Evolutionary conservation across 2,329 filamentous ascomycete species (phyloP), one percentile per base, ranked within the genome.

Genomic region (Blumeria hordei): DNA sequence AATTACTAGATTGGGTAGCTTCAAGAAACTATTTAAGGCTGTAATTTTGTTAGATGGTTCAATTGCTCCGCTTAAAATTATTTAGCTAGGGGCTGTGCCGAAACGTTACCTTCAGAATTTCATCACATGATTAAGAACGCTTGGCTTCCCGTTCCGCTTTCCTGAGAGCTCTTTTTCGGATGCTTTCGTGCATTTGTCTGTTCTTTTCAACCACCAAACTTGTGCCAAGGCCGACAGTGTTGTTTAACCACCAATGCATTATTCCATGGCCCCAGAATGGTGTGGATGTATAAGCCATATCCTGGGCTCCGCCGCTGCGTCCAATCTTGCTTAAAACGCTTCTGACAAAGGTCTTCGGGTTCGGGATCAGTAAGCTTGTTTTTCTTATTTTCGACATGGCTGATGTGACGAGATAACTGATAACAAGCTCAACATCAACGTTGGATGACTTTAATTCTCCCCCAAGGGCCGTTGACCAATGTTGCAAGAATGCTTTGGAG

Each of bases 311-410:
- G 58, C 86, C 85, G 55, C 77, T 78, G 51, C 79, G 70, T 9
- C 90, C 90, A 63, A 98, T 76, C 73, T 92, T 94, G 59, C 75
- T 71, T 57, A 98, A 71, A 0, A 83, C 78, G 6, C 85, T 73
- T 62, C 76, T 78, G 56, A 98, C 92, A 67, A 96, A 96, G 55
- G 75, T 72, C 67, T 81, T 83, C 12, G 90, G 84, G 57, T 75
- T 87, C 9, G 92, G 92, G 49, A 96, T 83, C 56, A 88, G 71
- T 49, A 81, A 69, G 59, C 78, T 90, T 0, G 87, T 72, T 56
- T 81, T 83, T 63, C 86, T 83, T 62, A 98, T 80, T 75, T 98
- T 98, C 70, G 84, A 90, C 92, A 98, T 98, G 64, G 90, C 87
- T 0, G 86, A 90, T 4, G 88, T 94, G 63, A 98, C 85, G 51